These are phyloP conservation scores for Cytospora paraplurivora DNA, from an alignment of 2,329 filamentous ascomycete species.

Conservation along the genomic window DNA sequence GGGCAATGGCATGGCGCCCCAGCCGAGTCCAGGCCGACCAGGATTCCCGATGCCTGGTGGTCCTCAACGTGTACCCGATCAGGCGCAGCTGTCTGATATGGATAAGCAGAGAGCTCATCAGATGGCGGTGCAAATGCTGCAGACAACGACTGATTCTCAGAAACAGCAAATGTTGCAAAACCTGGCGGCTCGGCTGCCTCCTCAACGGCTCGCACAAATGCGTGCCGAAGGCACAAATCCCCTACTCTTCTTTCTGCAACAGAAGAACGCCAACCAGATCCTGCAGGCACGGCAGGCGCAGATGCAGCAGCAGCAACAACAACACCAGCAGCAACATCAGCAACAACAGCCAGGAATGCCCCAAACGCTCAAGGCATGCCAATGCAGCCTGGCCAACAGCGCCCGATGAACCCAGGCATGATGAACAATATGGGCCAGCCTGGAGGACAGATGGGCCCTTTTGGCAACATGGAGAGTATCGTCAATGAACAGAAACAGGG, in stretches of 20 bases:
- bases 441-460: constrained; percentile 48
- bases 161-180: constrained; percentile 46
- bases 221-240: constrained; percentile 52
- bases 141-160: constrained; percentile 46
- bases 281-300: constrained; percentile 39
- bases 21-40: constrained; percentile 47
- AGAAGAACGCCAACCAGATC: constrained; percentile 39
- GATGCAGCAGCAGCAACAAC: constrained; percentile 45
- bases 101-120: constrained; percentile 51
- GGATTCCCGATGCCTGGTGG: constrained; percentile 42
- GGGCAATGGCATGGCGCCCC: constrained; percentile 44
- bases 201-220: constrained; percentile 47
- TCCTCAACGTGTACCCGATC: constrained; percentile 40
- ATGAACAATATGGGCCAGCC: constrained; percentile 40
- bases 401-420: constrained; percentile 39
- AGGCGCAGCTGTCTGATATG: constrained; percentile 44
- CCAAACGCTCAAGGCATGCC: constrained; percentile 25
- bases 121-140: constrained; percentile 45
- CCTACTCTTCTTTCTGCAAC: constrained; percentile 52
- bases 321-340: constrained; percentile 33
- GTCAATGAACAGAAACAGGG: constrained; percentile 60
- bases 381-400: constrained; percentile 38
- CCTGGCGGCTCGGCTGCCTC: constrained; percentile 43
- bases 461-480: constrained; percentile 56
- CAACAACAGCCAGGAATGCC: constrained; percentile 32